Base-by-base conservation (phyloP, 2,329 filamentous ascomycete genomes). In the Fonsecaea pedrosoi region DNA sequence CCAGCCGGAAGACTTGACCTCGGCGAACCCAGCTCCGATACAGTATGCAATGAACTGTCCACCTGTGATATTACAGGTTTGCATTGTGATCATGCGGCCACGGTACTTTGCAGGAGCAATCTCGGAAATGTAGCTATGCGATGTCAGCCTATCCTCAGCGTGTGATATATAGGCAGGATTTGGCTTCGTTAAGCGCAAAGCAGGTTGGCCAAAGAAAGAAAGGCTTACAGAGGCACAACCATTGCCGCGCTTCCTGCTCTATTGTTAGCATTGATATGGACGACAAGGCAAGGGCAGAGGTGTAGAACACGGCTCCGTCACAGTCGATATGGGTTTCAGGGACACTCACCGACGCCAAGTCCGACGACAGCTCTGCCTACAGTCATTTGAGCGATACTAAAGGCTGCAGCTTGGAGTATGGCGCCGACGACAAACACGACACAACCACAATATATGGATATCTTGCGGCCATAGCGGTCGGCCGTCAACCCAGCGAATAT, bases 1-100 rank as follows among this genome's bases (percentile, higher is more conserved):
- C 94, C 94, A 97, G 1, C 90, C 92, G 12, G 84, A 85, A 9
- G 35, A 38, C 48, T 67, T 72, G 66, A 8, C 85, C 83, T 6
- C 87, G 84, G 55, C 80, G 82, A 96, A 89, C 0, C 84, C 77
- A 89, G 91, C 96, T 0, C 94, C 94, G 6, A 93, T 80, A 12
- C 34, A 58, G 77, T 97, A 97, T 2, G 94, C 94, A n/a, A 95
- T 86, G 1, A 97, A 91, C 78, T 97, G 94, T 0, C 94, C 94
- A 9, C 91, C 82, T 0, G 94, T 97, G 64, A 97, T 89, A 71
- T 95, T 92, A 25, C 97, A 80, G 34, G 90, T 88, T 66, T 92
- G 89, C 54, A 69, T 64, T 4, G 67, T 65, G 30, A 69, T 69
- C 67, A 69, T 67, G 15, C 67, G 57, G 10, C 65, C 67, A 13